Conservation (phyloP, 139 green algal genomes). For the Desmodesmus armatus region DNA sequence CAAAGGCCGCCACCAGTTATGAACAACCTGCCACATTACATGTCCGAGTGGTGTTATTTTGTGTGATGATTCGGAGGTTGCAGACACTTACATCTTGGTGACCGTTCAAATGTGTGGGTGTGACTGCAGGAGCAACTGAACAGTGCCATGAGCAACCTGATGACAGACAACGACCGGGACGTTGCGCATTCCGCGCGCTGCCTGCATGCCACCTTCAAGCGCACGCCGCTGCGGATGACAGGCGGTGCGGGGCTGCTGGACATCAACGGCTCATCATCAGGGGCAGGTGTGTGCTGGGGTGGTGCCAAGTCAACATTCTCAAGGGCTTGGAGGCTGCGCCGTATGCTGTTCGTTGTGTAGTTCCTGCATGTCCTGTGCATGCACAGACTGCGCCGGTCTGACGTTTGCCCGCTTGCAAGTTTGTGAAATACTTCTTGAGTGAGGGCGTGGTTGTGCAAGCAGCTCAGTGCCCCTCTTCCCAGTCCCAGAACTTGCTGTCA, state of each 20-base stretch:
- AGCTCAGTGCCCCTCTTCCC: neutral
- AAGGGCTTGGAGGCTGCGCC: neutral
- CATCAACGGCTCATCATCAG: conserved; percentile 50
- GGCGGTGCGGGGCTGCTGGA: conserved; percentile 59
- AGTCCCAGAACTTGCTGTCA: neutral
- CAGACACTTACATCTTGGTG: too few relatives aligned
- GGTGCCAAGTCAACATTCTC: neutral
- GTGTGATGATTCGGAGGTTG: too few relatives aligned
- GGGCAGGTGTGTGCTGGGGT: neutral
- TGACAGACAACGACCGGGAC: conserved; percentile 80
- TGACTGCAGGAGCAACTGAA: conserved; percentile 79
- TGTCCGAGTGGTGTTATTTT: too few relatives aligned
- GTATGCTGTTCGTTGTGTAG: neutral
- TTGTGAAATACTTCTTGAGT: neutral
- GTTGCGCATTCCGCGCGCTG: conserved; percentile 62
- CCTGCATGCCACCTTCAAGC: conserved; percentile 78
- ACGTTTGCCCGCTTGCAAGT: too few relatives aligned
- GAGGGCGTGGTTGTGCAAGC: neutral
- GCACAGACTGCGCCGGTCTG: too few relatives aligned
- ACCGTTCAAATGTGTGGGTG: too few relatives aligned
- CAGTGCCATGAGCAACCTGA: conserved; percentile 80
- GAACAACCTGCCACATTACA: too few relatives aligned
- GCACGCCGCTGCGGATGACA: conserved; percentile 74
- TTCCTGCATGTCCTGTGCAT: neutral
- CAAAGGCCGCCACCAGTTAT: too few relatives aligned